These are phyloP conservation scores for Penicillium nucicola DNA, from an alignment of 495 filamentous ascomycete genomes.

Conservation along the genomic window DNA sequence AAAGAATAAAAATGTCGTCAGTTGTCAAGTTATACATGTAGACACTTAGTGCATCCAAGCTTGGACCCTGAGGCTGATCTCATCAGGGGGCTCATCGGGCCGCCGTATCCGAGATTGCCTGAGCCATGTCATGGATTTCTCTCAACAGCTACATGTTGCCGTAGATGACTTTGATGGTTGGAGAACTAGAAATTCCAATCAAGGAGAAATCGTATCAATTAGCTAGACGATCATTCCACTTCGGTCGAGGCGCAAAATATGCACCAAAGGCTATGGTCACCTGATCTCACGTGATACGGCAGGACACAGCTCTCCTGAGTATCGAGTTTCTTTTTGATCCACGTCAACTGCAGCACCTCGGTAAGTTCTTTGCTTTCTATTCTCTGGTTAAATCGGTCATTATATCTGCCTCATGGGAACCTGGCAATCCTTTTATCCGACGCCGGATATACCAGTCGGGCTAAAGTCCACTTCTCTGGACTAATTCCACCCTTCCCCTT, in stretches of 20 bases:
- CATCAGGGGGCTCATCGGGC: slow-evolving; percentile 10
- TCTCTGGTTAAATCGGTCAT: neutral
- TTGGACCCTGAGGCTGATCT: neutral
- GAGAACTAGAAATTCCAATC: too few relatives aligned
- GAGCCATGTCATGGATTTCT: neutral
- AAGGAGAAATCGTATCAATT: too few relatives aligned
- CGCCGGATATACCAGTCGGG: slow-evolving; percentile 17
- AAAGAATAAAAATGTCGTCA: too few relatives aligned
- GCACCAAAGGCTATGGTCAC: neutral
- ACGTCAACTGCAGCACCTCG: neutral
- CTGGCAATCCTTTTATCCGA: slow-evolving; percentile 11
- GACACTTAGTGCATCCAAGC: too few relatives aligned
- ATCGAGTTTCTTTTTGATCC: too few relatives aligned
- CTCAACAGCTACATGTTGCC: neutral
- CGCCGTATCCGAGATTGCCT: slow-evolving; percentile 23
- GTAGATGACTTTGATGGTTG: neutral
- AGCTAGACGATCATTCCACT: too few relatives aligned
- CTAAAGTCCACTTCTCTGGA: slow-evolving; percentile 20
- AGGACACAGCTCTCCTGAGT: too few relatives aligned
- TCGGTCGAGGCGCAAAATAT: too few relatives aligned
- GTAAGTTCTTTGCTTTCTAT: slow-evolving; percentile 1
- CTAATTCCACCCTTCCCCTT: slow-evolving; percentile 16
- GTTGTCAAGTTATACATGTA: too few relatives aligned
- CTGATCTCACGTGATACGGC: neutral
- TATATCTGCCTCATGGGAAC: neutral